Base-by-base conservation (phyloP, 2,329 filamentous ascomycete species). In the Emmonsiellopsis sp. region DNA sequence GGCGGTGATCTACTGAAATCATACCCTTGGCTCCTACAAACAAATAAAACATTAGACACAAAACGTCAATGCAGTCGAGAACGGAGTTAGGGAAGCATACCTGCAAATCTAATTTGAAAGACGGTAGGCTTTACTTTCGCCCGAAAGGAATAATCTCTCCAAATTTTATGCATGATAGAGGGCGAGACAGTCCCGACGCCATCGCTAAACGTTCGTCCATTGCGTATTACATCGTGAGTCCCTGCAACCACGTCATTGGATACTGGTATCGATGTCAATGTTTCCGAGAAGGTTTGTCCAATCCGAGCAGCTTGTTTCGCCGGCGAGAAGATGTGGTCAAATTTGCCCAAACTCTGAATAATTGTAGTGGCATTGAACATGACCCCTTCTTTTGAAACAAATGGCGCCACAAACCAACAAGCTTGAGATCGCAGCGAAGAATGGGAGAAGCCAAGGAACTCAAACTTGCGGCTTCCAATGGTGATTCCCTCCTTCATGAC, bases 401-500 rank as follows among this genome's bases (percentile, higher is more conserved):
- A 79, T 1, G 76, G 73, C 1, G 77, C 71, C 48, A 63, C 59
- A 65, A 80, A 82, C 87, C 86, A 90, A 37, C 80, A 56, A 0
- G 84, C 83, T 55, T 89, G 86, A 0, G 82, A 77, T 10, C 87
- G 77, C 3, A 92, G 75, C 0, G 87, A 90, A 0, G 87, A 92
- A 65, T 91, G 85, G 0, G 86, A 90, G 66, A 90, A 92, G 0
- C 87, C 87, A 0, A 92, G 73, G 61, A 91, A 92, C 0, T 70
- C 68, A 61, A 82, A 89, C 0, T 67, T 63, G 10, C 82, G 74
- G 0, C 82, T 86, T 2, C 79, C 86, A 51, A 92, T 80, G 0
- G 70, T 62, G 31, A 94, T 80, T 0, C 83, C 83, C 0, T 74
- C 62, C 2, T 71, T 65, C 7, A 93, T 73, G 0, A 89, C 70